These are phyloP conservation scores for Eucalyptus caleyi DNA, from an alignment of 345 rosid species.

Conservation along the genomic window DNA sequence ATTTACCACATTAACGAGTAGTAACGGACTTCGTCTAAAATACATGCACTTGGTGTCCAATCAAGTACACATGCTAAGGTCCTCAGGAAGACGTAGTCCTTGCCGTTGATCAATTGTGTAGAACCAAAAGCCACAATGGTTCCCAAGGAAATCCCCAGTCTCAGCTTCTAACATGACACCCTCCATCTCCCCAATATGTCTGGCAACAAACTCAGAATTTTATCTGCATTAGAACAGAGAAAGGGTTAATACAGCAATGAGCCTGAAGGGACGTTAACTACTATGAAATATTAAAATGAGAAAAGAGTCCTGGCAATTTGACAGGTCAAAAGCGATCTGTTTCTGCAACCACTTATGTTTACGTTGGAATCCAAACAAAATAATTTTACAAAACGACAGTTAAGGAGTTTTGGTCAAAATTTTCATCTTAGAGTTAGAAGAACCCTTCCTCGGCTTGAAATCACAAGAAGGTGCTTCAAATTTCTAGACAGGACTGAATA, in stretches of 20 bases:
- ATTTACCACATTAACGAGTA: background rate
- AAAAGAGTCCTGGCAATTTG: background rate
- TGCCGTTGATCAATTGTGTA: constrained; percentile 91
- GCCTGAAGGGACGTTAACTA: background rate
- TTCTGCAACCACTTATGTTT: background rate
- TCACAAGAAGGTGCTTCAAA: background rate
- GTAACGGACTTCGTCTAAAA: background rate
- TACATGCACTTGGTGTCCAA: background rate
- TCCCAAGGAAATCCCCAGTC: constrained; percentile 79
- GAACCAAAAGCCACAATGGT: constrained; percentile 88
- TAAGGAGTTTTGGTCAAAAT: background rate
- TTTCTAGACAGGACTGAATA: background rate
- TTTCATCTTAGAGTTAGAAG: background rate
- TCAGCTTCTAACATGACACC: constrained; percentile 91
- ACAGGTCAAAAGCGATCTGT: background rate
- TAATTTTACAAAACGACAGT: background rate
- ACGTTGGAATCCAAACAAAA: background rate
- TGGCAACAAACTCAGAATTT: constrained; percentile 80
- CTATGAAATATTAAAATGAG: background rate
- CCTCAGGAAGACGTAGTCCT: constrained; percentile 86
- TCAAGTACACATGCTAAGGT: constrained; percentile 48
- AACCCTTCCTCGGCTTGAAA: background rate
- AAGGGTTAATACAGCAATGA: background rate
- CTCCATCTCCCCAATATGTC: constrained; percentile 89
- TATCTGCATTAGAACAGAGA: constrained; percentile 24